Percentiles rank a stretch among this genome's conserved stretches.
phyloP scores from a whole-genome alignment of 345 rosid species.

The Citrus australasica region DNA sequence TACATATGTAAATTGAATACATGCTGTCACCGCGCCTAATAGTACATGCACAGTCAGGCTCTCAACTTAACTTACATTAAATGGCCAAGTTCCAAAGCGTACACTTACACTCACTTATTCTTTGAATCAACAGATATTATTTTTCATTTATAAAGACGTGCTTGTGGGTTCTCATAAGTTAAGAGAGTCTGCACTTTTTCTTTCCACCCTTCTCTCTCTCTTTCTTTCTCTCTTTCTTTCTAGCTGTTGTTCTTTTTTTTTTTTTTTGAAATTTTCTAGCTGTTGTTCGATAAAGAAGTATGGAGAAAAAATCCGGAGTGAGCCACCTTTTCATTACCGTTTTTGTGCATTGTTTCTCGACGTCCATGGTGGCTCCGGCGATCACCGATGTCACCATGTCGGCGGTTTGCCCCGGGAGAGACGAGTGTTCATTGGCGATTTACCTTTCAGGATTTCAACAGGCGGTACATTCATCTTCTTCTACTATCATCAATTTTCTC shows the following conservation, averaged over 20 bases:
- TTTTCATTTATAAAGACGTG: background rate
- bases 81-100: background rate
- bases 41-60: background rate
- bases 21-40: background rate
- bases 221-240: background rate
- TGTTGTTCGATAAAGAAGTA: background rate
- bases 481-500: background rate
- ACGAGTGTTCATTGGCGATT: slow-evolving; percentile 58
- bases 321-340: slow-evolving; percentile 48
- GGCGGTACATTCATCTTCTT: slow-evolving; percentile 30
- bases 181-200: background rate
- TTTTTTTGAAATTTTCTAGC: background rate
- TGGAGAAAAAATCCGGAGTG: slow-evolving; percentile 34
- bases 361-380: slow-evolving; percentile 52
- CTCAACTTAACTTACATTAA: background rate
- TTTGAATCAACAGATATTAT: slow-evolving; percentile 12
- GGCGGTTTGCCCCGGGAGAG: slow-evolving; percentile 55
- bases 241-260: background rate
- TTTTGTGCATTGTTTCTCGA: slow-evolving; percentile 43
- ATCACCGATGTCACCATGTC: slow-evolving; percentile 63
- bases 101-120: slow-evolving; percentile 13
- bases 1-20: background rate
- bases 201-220: background rate
- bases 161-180: background rate
- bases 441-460: slow-evolving; percentile 57